Conservation (phyloP, 169 alveolate genomes). For the Cryptosporidium xiaoi region DNA sequence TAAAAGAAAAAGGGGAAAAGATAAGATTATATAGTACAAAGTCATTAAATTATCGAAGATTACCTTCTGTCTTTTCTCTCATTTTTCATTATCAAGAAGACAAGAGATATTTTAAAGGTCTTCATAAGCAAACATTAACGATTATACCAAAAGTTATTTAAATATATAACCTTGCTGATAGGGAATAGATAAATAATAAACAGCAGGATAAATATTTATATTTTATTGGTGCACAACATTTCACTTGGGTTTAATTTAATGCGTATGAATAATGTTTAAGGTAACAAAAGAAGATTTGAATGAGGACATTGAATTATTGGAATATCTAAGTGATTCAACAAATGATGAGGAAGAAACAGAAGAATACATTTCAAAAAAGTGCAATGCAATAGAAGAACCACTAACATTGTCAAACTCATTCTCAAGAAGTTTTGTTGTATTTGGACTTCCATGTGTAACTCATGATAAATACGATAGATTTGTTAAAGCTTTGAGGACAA, state of each 20-base stretch:
- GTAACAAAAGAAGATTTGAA: slow-evolving; percentile 77
- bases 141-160: no score
- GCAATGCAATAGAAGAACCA: slow-evolving; percentile 78
- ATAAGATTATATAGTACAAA: background rate
- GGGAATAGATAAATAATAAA: background rate
- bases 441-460: slow-evolving; percentile 81
- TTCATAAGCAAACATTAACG: no score
- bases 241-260: background rate
- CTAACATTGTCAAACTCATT: slow-evolving; percentile 78
- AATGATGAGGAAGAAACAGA: slow-evolving; percentile 83
- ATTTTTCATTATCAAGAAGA: no score
- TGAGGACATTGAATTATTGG: slow-evolving; percentile 76
- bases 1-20: background rate
- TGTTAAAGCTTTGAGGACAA: slow-evolving; percentile 79
- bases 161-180: background rate
- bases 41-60: no score
- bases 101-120: no score
- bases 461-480: slow-evolving; percentile 81
- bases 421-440: slow-evolving; percentile 76
- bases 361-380: slow-evolving; percentile 76
- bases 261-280: slow-evolving; percentile 75
- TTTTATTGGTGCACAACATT: background rate
- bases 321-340: slow-evolving; percentile 80
- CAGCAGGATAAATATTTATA: background rate
- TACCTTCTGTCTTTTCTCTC: no score